A percentile compares a stretch with the other conserved stretches of the same genome.
phyloP scores from a whole-genome alignment of 345 rosid genomes.

The Citrus sinensis region DNA sequence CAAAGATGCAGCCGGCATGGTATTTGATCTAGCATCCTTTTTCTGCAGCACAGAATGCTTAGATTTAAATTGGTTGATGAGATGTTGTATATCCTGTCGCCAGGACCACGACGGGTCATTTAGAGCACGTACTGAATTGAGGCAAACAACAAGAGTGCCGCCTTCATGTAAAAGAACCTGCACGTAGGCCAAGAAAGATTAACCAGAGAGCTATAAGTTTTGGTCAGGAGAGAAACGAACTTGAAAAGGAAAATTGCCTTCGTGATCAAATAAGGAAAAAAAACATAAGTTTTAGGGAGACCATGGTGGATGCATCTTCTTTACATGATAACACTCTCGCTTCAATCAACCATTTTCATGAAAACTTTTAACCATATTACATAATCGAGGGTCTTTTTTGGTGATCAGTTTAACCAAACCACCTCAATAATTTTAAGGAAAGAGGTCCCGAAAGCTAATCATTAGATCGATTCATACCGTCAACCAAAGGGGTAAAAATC shows the following conservation, averaged over 20 bases:
- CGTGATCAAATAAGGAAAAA: too few species aligned
- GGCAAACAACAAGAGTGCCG: constrained; percentile 87
- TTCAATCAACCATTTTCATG: not conserved
- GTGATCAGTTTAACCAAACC: too few species aligned
- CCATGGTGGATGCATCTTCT: too few species aligned
- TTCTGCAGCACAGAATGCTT: constrained; percentile 14
- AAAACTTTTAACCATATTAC: not conserved
- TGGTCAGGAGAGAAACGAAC: not conserved
- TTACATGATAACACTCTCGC: not conserved
- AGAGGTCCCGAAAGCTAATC: not conserved
- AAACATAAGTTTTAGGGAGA: too few species aligned
- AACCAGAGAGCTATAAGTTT: not conserved
- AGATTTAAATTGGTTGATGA: constrained; percentile 34
- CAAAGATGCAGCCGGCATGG: constrained; percentile 32
- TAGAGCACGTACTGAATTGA: constrained; percentile 75
- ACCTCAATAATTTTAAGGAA: not conserved
- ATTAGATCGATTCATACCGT: constrained; percentile 50
- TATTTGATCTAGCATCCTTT: constrained; percentile 20
- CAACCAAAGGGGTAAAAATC: constrained; percentile 88
- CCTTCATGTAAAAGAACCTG: constrained; percentile 97
- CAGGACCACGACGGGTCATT: constrained; percentile 87
- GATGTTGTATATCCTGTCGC: constrained; percentile 55
- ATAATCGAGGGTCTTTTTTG: not conserved
- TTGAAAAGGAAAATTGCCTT: not conserved
- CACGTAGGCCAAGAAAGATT: constrained; percentile 1